phyloP scores from a whole-genome alignment of 352 stramenopile genomes.

The Phytophthora tubulina region DNA sequence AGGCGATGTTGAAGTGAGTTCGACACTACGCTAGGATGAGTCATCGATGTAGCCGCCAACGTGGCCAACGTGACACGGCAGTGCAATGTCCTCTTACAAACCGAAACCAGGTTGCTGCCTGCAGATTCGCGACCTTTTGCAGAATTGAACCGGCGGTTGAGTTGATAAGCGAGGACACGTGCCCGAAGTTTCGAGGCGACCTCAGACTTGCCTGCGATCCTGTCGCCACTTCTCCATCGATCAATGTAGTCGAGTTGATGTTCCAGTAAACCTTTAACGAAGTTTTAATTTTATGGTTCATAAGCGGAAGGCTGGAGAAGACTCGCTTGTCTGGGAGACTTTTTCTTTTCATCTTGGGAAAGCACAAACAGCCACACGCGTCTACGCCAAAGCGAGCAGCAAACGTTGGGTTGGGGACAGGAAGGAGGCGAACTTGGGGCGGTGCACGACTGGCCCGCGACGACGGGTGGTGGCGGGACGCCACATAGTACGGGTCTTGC shows the following conservation, averaged over 20 bases:
- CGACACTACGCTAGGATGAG: not conserved
- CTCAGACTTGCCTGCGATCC: not conserved
- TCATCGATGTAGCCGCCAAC: not conserved
- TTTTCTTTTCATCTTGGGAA: slow-evolving; percentile 14
- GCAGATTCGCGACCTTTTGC: slow-evolving; percentile 1
- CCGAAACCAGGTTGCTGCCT: not conserved
- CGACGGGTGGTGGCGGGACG: not conserved
- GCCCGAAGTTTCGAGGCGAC: not conserved
- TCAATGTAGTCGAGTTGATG: too few relatives aligned
- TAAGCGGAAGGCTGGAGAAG: slow-evolving; percentile 8
- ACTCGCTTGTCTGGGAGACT: slow-evolving; percentile 11
- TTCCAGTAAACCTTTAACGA: slow-evolving; percentile 23
- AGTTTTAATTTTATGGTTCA: slow-evolving; percentile 42
- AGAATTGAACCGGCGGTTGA: slow-evolving; percentile 4
- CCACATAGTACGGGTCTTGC: slow-evolving; percentile 8
- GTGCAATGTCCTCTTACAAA: not conserved
- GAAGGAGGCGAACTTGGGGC: not conserved
- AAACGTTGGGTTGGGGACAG: slow-evolving; percentile 9
- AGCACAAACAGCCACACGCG: slow-evolving; percentile 29
- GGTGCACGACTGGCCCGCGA: slow-evolving; percentile 1
- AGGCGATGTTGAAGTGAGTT: slow-evolving; percentile 22
- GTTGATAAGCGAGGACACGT: not conserved
- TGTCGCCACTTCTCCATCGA: too few relatives aligned
- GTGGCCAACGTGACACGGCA: not conserved
- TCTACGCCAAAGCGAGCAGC: slow-evolving; percentile 22